These are phyloP conservation scores for Plantago coronopus DNA, from an alignment of 305 asterid species.

Conservation along the genomic window DNA sequence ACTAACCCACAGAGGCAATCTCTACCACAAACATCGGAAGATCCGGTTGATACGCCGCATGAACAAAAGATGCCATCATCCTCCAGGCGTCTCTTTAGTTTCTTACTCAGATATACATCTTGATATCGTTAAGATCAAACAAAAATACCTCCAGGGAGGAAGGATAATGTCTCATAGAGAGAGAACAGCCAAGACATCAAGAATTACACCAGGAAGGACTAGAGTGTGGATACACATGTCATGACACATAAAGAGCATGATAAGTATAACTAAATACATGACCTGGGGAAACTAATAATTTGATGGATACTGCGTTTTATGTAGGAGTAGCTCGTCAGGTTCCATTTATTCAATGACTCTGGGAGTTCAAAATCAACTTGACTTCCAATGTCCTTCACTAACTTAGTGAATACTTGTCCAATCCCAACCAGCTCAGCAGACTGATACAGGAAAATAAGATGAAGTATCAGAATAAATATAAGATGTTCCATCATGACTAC, in stretches of 20 bases:
- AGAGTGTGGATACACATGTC: too few relatives aligned
- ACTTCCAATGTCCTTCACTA: constrained; percentile 63
- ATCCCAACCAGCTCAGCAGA: constrained; percentile 40
- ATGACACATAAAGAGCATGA: not conserved
- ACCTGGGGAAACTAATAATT: constrained; percentile 1
- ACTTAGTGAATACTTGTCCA: constrained; percentile 55
- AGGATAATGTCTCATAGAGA: not conserved
- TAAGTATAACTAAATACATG: not conserved
- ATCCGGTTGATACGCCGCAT: constrained; percentile 64
- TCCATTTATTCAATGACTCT: constrained; percentile 62
- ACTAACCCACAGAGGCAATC: constrained; percentile 93
- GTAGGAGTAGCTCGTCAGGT: constrained; percentile 48
- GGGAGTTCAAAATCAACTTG: constrained; percentile 92
- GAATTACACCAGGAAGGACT: not conserved
- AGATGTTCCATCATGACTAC: constrained; percentile 11
- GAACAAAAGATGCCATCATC: constrained; percentile 92
- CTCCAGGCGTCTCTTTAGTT: constrained; percentile 64
- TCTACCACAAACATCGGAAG: constrained; percentile 71
- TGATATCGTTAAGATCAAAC: constrained; percentile 36
- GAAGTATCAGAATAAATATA: constrained; percentile 13
- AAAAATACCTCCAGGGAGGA: constrained; percentile 19
- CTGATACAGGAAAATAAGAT: constrained; percentile 30
- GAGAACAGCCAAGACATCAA: constrained; percentile 1
- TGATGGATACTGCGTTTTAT: constrained; percentile 93
- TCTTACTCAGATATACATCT: constrained; percentile 86